Conservation (phyloP, 1,139 yeast genomes). For the Nadsonia commutata region DNA sequence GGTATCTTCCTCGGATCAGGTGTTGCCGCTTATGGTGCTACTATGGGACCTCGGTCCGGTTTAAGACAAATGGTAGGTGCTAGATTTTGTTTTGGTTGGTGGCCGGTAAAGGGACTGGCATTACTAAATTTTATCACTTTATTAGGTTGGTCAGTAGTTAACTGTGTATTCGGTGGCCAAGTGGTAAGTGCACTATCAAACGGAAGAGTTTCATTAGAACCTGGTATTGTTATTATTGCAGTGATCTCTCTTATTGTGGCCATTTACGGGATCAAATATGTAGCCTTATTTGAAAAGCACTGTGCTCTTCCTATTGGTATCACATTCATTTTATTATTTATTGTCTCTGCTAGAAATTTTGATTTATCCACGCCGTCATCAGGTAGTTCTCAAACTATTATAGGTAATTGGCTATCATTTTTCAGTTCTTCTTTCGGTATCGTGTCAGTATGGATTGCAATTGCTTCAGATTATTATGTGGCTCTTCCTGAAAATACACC, state of each 20-base stretch:
- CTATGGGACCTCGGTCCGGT: conserved; percentile 81
- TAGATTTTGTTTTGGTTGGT: conserved; percentile 68
- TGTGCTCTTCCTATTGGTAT: conserved; percentile 58
- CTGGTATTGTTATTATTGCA: conserved; percentile 61
- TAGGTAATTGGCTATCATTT: conserved; percentile 60
- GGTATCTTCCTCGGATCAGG: conserved; percentile 56
- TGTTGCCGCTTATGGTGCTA: conserved; percentile 66
- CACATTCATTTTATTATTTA: conserved; percentile 54
- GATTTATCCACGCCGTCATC: conserved; percentile 27
- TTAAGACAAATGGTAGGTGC: conserved; percentile 78
- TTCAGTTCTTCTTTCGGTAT: conserved; percentile 65
- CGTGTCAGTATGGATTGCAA: conserved; percentile 84
- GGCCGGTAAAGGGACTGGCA: conserved; percentile 61
- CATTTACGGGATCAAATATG: conserved; percentile 59
- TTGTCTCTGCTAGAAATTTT: conserved; percentile 46
- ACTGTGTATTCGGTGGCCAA: conserved; percentile 77
- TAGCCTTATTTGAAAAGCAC: conserved; percentile 52
- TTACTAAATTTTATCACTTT: conserved; percentile 57
- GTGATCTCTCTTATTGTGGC: conserved; percentile 51
- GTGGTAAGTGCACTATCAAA: conserved; percentile 50
- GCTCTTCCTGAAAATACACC: conserved; percentile 66
- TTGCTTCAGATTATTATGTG: conserved; percentile 74
- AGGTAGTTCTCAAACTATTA: conserved; percentile 31
- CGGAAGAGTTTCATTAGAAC: conserved; percentile 49
- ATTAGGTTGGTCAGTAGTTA: conserved; percentile 76